phyloP scores from a whole-genome alignment of 305 asterid genomes.

The Euphrasia arctica region DNA sequence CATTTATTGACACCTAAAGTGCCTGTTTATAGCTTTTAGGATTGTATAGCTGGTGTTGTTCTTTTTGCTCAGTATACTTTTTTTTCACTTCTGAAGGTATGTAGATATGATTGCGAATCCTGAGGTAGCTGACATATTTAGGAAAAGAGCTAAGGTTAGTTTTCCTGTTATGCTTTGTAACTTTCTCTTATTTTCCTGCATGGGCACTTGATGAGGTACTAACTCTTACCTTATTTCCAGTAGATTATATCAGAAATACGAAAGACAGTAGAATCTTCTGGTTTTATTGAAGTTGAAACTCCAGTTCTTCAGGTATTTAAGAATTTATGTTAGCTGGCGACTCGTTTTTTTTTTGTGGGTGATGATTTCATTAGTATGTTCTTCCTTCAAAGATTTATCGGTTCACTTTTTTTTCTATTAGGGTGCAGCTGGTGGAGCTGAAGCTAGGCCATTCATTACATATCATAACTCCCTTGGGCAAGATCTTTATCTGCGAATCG shows the following conservation, averaged over 20 bases:
- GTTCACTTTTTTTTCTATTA: constrained; percentile 29
- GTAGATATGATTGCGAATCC: constrained; percentile 99
- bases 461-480: constrained; percentile 97
- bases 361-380: background rate
- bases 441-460: constrained; percentile 98
- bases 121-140: constrained; percentile 82
- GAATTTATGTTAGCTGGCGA: background rate
- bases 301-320: constrained; percentile 93
- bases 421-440: constrained; percentile 99
- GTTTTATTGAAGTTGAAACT: constrained; percentile 93
- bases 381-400: constrained; percentile 11
- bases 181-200: background rate
- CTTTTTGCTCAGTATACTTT: constrained; percentile 10
- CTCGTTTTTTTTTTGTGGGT: background rate
- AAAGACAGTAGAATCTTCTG: constrained; percentile 84
- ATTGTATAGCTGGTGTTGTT: background rate
- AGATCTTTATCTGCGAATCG: constrained; percentile 94
- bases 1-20: background rate
- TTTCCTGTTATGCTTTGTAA: constrained; percentile 4
- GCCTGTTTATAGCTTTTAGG: background rate
- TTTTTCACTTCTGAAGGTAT: constrained; percentile 43
- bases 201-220: constrained; percentile 25
- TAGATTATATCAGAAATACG: constrained; percentile 97
- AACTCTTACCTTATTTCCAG: constrained; percentile 38
- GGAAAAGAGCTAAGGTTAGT: constrained; percentile 92